Conservation (phyloP, 2,329 filamentous ascomycete genomes). For the Cladosporium colombiae region DNA sequence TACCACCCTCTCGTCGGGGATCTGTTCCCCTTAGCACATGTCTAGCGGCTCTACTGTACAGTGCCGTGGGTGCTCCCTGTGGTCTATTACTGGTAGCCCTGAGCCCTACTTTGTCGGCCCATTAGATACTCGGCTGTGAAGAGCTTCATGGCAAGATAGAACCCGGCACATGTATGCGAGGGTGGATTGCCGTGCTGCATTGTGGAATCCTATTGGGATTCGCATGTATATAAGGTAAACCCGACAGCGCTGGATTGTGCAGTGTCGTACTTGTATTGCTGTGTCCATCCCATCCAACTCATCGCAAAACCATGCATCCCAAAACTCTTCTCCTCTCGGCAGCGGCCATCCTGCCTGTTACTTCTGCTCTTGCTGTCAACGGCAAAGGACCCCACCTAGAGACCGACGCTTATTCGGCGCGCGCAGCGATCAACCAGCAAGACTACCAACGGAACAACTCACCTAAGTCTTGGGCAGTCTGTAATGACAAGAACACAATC, state of each 20-base stretch:
- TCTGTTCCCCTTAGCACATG: not conserved
- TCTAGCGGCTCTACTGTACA: not conserved
- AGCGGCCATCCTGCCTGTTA: conserved; percentile 1
- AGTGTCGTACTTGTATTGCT: not conserved
- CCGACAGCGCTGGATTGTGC: not conserved
- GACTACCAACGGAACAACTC: not conserved
- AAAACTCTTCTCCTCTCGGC: not conserved
- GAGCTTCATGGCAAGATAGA: not conserved
- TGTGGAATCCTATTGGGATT: not conserved
- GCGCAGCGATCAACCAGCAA: conserved; percentile 6
- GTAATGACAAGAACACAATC: conserved; percentile 38
- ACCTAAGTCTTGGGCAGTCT: not conserved
- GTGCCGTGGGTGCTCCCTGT: not conserved
- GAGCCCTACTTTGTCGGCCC: not conserved
- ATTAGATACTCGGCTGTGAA: not conserved
- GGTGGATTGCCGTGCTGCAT: not conserved
- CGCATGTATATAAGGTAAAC: not conserved
- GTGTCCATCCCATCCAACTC: too few species aligned
- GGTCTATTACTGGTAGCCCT: not conserved
- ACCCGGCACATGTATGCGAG: not conserved
- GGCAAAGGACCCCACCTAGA: not conserved
- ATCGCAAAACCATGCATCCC: not conserved
- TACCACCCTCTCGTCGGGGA: not conserved
- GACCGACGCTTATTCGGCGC: not conserved
- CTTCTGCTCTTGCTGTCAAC: conserved; percentile 3